Evolutionary conservation across 2,329 filamentous ascomycete genomes (phyloP), one percentile per base, ranked within the genome.

Genomic region (Clonostachys solani): DNA sequence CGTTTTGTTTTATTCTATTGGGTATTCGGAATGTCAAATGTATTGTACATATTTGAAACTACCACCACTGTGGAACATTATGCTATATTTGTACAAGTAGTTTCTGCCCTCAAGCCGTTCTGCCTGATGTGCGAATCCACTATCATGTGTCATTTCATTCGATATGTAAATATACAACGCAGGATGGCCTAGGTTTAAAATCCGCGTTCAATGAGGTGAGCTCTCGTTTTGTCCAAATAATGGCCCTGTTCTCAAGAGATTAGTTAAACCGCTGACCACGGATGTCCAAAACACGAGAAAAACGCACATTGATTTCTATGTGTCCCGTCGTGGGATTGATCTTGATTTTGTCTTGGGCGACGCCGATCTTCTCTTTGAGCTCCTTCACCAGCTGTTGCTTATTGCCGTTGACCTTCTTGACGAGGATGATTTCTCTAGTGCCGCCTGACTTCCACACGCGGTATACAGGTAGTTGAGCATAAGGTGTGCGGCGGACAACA

Each of bases 331-430:
- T 69, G 17, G 70, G 70, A 54, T 81, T 81, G 41, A 82, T 52
- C 52, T 64, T 69, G 40, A 84, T 71, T 7, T 82, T 69, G 13
- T 78, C 71, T 44, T 74, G 61, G 19, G 76, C 66, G 40, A 92
- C 59, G 2, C 73, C 67, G 50, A 96, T 64, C 12, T 74, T 77
- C 17, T 68, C 60, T 36, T 74, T 69, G 48, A 97, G 62, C 55
- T 91, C 86, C 35, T 77, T 66, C 51, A 80, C 75, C 53, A 97
- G 63, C 4, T 72, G 77, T 33, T 72, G 65, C 44, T 83, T 60
- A 62, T 95, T 79, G 15, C 94, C 94, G 48, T 89, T 83, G 44
- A 92, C 78, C 67, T 88, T 91, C 64, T 90, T 87, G 47, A 99
- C 69, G 48, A 81, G 67, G 6, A 92, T 95, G 58, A 87, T 68